Conservation (phyloP, 148 eudicot genomes). For the Chenopodium album region DNA sequence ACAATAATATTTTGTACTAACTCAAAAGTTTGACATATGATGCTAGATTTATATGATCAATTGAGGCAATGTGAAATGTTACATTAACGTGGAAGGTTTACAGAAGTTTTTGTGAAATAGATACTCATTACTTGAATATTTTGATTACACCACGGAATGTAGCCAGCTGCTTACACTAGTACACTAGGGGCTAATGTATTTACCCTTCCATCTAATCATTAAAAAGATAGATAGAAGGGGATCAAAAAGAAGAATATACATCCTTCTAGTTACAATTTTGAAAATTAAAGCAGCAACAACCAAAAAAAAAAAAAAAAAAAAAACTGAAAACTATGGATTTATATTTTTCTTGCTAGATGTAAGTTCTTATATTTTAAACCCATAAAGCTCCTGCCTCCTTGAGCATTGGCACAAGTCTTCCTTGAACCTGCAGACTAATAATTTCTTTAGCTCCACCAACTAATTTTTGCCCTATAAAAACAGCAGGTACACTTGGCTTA, state of each 20-base stretch:
- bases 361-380: slow-evolving; percentile 28
- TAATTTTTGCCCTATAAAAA: slow-evolving; percentile 55
- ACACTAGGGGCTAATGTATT: slow-evolving; percentile 4
- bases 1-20: no score
- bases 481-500: slow-evolving; percentile 52
- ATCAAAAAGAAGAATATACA: neutral
- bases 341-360: neutral
- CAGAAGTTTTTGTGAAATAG: neutral
- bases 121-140: neutral
- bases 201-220: slow-evolving; percentile 1
- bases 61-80: no score
- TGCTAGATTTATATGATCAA: no score
- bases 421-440: slow-evolving; percentile 61
- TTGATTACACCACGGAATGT: neutral
- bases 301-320: no score
- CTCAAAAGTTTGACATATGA: no score
- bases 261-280: no score
- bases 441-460: slow-evolving; percentile 70
- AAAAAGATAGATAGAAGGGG: neutral
- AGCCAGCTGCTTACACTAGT: neutral
- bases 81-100: no score
- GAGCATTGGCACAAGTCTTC: slow-evolving; percentile 46
- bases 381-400: slow-evolving; percentile 60
- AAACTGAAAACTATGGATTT: no score
- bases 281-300: no score